Conservation (phyloP, 805 yeast genomes). For the Schwanniomyces yamadae region DNA sequence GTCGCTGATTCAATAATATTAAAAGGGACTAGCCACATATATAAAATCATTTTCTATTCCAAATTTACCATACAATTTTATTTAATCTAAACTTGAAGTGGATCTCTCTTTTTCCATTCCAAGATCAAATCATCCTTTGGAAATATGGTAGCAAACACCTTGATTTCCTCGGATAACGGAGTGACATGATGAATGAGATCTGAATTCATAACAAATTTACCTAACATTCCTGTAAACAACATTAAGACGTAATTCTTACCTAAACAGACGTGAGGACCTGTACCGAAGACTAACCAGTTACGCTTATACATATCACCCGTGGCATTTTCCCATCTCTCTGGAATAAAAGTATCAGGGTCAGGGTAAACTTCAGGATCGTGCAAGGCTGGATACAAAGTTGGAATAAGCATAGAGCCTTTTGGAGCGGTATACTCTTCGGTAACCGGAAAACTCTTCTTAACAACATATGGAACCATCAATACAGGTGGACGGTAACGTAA, state of each 20-base stretch:
- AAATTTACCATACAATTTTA: background rate
- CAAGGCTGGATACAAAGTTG: conserved; percentile 91
- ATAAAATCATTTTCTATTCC: background rate
- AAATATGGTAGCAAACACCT: conserved; percentile 97
- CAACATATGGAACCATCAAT: conserved; percentile 95
- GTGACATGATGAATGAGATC: conserved; percentile 85
- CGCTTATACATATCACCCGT: conserved; percentile 72
- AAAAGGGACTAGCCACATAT: background rate
- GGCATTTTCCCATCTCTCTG: conserved; percentile 94
- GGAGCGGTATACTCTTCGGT: conserved; percentile 86
- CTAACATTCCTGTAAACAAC: conserved; percentile 85
- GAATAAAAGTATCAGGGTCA: conserved; percentile 89
- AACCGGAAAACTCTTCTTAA: conserved; percentile 81
- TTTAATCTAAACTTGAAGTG: conserved; percentile 20
- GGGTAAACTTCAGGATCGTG: conserved; percentile 97
- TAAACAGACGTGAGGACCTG: conserved; percentile 94
- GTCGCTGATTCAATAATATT: background rate
- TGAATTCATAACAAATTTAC: conserved; percentile 80
- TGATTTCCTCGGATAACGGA: conserved; percentile 82
- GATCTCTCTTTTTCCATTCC: conserved; percentile 68
- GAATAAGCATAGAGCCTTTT: conserved; percentile 95
- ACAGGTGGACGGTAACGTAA: conserved; percentile 97
- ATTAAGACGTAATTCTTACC: conserved; percentile 94
- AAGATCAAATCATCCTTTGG: conserved; percentile 92
- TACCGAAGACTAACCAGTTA: conserved; percentile 96